Percentiles rank a stretch among this genome's conserved stretches.
Evolutionary conservation across 2,329 filamentous ascomycete species (phyloP).

Genomic region (Neopestalotiopsis rosae): DNA sequence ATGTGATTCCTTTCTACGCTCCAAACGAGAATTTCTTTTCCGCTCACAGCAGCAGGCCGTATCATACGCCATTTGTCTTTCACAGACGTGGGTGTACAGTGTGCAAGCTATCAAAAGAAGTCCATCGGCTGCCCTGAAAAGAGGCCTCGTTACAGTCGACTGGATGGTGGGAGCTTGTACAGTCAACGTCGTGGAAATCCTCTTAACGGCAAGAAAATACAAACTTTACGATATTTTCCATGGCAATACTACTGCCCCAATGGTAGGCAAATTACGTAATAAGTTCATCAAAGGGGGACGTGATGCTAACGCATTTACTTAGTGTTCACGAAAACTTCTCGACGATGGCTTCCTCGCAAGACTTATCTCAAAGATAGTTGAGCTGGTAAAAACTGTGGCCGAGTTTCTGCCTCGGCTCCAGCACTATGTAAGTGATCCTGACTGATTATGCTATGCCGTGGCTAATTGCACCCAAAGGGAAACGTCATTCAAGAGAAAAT

Average conservation of each 20-base stretch:
- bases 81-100: conserved; percentile 20
- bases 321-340: conserved; percentile 8
- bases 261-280: conserved; percentile 3
- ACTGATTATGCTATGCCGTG: neutral
- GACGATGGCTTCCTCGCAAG: conserved; percentile 10
- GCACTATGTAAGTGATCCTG: conserved; percentile 16
- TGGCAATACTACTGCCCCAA: conserved; percentile 18
- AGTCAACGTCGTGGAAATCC: conserved; percentile 16
- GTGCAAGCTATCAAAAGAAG: conserved; percentile 16
- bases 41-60: conserved; percentile 18
- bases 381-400: conserved; percentile 14
- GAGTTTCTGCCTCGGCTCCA: conserved; percentile 17
- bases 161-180: conserved; percentile 23
- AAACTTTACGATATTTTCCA: conserved; percentile 17
- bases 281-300: neutral
- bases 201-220: conserved; percentile 18
- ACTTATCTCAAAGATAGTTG: conserved; percentile 15
- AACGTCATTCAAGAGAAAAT: conserved; percentile 7
- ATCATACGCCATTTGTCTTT: conserved; percentile 20
- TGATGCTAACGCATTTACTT: neutral
- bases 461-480: neutral
- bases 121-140: neutral
- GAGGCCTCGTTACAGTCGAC: conserved; percentile 19
- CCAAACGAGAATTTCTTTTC: conserved; percentile 13
- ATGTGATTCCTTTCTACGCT: conserved; percentile 14